Percentiles rank a stretch among this genome's conserved stretches.
phyloP scores from a whole-genome alignment of 2,329 filamentous ascomycete species.

The Stagonosporopsis vannaccii region DNA sequence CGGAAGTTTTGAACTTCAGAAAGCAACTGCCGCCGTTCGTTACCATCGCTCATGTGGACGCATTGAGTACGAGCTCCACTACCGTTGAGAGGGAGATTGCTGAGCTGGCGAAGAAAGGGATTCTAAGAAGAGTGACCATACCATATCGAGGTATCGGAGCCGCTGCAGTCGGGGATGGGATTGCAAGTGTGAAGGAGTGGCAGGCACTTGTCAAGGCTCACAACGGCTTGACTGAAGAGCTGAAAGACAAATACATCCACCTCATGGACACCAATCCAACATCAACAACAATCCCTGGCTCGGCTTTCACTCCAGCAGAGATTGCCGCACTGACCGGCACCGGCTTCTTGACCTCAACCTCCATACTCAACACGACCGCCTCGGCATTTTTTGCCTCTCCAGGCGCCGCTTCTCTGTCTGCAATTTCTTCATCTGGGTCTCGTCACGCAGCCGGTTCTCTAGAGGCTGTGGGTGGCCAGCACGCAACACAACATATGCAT shows the following conservation, averaged over 20 bases:
- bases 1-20: constrained; percentile 70
- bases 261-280: constrained; percentile 62
- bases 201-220: constrained; percentile 49
- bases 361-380: constrained; percentile 46
- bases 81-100: constrained; percentile 72
- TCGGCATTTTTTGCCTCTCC: constrained; percentile 53
- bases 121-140: constrained; percentile 69
- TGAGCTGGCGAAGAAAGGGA: constrained; percentile 64
- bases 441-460: constrained; percentile 72
- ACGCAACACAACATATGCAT: constrained; percentile 70
- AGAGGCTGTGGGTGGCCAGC: constrained; percentile 72
- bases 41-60: constrained; percentile 70
- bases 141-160: constrained; percentile 65
- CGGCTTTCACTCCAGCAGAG: constrained; percentile 56
- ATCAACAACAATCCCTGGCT: constrained; percentile 51
- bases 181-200: constrained; percentile 63
- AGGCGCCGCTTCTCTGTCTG: constrained; percentile 57
- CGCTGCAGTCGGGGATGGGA: constrained; percentile 67
- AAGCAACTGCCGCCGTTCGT: constrained; percentile 68
- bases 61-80: constrained; percentile 68
- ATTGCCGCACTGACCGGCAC: constrained; percentile 67
- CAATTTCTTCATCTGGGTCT: constrained; percentile 67
- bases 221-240: constrained; percentile 28
- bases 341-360: constrained; percentile 68
- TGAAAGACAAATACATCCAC: constrained; percentile 57